Evolutionary conservation across 2,329 filamentous ascomycete species (phyloP), one percentile per base, ranked within the genome.

Genomic region (Teratosphaeria destructans): DNA sequence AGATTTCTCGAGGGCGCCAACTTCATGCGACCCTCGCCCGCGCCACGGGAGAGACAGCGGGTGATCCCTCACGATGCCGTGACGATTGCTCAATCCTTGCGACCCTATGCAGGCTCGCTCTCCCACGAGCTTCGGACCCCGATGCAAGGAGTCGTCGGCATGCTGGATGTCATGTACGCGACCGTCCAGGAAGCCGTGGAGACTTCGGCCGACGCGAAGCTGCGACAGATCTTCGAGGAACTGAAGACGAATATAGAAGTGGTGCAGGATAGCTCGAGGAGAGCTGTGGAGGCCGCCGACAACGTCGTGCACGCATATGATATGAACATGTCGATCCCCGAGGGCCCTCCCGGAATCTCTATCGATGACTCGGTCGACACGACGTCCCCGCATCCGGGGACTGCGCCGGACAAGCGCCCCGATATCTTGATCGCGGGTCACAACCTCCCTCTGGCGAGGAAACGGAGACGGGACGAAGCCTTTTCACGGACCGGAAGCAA

Each of bases 241-340:
- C 75, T 89, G 57, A 86, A 84, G 69, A 81, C 83, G 61, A 87
- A 86, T 64, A 89, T 89, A 63, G 86, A 89, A 71, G 81, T 83
- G 56, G 84, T 88, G 53, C 86, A 89, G 79, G 86, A 89, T 68
- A 88, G 85, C 69, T 87, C 86, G 58, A 81, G 85, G 68, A 79
- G 86, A 61, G 86, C 86, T 1, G 84, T 89, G 3, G 86, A 89
- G 71, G 86, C 86, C 23, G 86, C 86, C 7, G 86, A 89, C 70
- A 89, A 89, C 65, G 85, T 89, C 19, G 86, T 89, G 10, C 85
- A 89, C 71, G 86, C 86, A 12, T 88, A 88, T 66, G 86, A 89
- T 67, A 82, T 89, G 72, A 86, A 89, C 67, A 87, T 89, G 84
- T 83, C 86, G 65, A 80, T 89, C 52, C 86, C 86, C n/a, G 83